Conservation (phyloP, 108 stramenopile species). For the Skeletonema potamos region DNA sequence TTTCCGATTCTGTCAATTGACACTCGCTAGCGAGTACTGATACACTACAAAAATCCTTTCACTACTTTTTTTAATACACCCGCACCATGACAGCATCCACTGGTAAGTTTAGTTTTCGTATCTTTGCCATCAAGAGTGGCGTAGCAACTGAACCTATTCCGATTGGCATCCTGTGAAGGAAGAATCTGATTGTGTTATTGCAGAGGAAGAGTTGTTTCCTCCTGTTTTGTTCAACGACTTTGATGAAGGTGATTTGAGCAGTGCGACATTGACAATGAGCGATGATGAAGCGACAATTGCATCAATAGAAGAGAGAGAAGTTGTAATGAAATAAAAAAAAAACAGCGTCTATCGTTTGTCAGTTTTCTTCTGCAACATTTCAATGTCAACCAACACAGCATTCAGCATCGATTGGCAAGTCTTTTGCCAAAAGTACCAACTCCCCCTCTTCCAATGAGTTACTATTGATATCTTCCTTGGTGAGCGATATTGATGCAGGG, state of each 20-base stretch:
- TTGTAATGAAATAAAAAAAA: background rate
- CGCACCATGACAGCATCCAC: no score
- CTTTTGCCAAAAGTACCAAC: slow-evolving; percentile 33
- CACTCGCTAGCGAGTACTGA: no score
- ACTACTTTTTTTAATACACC: no score
- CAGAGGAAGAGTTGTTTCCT: slow-evolving; percentile 21
- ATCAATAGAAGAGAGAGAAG: background rate
- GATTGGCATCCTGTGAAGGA: slow-evolving; percentile 56
- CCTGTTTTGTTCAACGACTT: slow-evolving; percentile 8
- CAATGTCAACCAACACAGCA: background rate
- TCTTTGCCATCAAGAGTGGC: slow-evolving; percentile 67
- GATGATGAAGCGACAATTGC: background rate
- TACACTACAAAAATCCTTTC: no score
- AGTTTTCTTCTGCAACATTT: background rate
- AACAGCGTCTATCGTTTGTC: background rate
- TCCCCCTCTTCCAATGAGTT: slow-evolving; percentile 48
- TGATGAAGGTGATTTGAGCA: background rate
- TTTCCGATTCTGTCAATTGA: no score
- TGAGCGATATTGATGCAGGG: slow-evolving; percentile 28
- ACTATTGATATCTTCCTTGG: slow-evolving; percentile 44
- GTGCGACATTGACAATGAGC: background rate
- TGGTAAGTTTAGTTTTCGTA: slow-evolving; percentile 61
- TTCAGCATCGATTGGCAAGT: background rate
- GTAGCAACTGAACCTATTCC: slow-evolving; percentile 50
- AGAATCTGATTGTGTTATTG: slow-evolving; percentile 3